phyloP scores from a whole-genome alignment of 805 yeast genomes.

The Wickerhamiella allomyrinae region DNA sequence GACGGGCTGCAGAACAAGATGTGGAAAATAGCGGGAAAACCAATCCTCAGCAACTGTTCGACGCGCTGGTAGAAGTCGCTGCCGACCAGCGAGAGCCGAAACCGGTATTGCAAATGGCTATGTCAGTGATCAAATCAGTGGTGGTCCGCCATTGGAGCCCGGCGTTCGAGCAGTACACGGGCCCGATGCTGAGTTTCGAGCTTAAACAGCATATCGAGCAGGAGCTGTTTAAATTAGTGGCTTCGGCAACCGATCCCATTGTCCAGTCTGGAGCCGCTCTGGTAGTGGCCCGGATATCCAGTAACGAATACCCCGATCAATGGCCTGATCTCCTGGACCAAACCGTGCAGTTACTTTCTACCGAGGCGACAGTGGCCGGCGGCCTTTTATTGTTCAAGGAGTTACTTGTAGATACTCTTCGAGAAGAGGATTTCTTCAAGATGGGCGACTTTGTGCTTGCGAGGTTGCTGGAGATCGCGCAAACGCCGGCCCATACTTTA shows the following conservation, averaged over 20 bases:
- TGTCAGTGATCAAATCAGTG: conserved; percentile 51
- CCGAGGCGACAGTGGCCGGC: conserved; percentile 34
- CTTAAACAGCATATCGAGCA: conserved; percentile 39
- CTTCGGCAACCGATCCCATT: conserved; percentile 29
- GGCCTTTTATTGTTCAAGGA: conserved; percentile 35
- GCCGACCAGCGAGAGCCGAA: background rate
- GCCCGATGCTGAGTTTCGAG: conserved; percentile 44
- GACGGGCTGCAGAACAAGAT: conserved; percentile 2
- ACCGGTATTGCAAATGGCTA: conserved; percentile 37
- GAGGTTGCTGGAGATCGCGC: conserved; percentile 15
- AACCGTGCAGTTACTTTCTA: conserved; percentile 21
- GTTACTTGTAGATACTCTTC: conserved; percentile 68
- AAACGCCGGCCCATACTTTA: conserved; percentile 8
- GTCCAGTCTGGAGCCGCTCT: conserved; percentile 55
- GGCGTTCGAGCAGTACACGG: conserved; percentile 60
- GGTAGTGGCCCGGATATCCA: conserved; percentile 70
- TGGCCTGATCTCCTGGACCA: conserved; percentile 55
- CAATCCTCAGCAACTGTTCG: conserved; percentile 9
- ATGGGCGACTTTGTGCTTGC: conserved; percentile 30
- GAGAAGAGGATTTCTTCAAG: conserved; percentile 76
- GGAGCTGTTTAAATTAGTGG: conserved; percentile 36
- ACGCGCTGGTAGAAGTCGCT: conserved; percentile 9
- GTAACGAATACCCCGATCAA: conserved; percentile 86
- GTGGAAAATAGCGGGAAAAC: background rate
- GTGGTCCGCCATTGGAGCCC: conserved; percentile 72